Evolutionary conservation across 2,329 filamentous ascomycete species (phyloP), one percentile per base, ranked within the genome.

Genomic region (Aspergillus sp.): DNA sequence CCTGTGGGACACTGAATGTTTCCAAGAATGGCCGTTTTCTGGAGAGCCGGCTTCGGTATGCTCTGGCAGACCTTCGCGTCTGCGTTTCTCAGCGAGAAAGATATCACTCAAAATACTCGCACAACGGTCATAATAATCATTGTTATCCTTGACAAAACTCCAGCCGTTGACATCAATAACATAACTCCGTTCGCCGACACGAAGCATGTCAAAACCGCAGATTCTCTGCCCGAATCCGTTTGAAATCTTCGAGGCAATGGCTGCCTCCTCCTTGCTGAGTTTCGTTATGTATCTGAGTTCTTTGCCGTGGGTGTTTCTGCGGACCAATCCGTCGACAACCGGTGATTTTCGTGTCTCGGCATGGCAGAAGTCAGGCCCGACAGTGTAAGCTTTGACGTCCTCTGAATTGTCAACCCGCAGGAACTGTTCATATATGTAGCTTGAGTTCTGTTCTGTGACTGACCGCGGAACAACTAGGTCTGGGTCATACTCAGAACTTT

Each of bases 141-240:
- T 93, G 64, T 99, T 99, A 70, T 99, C 95, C 71, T 99, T 99
- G 70, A 99, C 94, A 65, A 99, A 99, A 67, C 93, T 97, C 95
- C 95, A 99, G 11, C 94, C 94, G 70, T 99, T 99, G 62, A 99
- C 94, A 65, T 99, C 94, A 60, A 99, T 99, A 45, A 99, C 94
- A 73, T 90, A 99, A 69, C 93, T 97, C 70, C 90, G 90, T 14
- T 91, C 90, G 46, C 85, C 86, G 11, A 92, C 90, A 24, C 95
- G 86, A 51, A 99, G 79, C 54, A 99, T 80, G 69, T 99, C 94
- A 65, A 99, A 99, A 0, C 94, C 94, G 67, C 94, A 99, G 2
- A 99, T 92, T 50, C 90, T 82, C 71, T 99, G 94, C 0, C 93
- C 94, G 71, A 99, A 99, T 0, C 90, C 88, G 42, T 85, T 87